Percentiles rank a stretch among this genome's conserved stretches.
Evolutionary conservation across 2,329 filamentous ascomycete genomes (phyloP).

Genomic region (Apiospora pterosperma): DNA sequence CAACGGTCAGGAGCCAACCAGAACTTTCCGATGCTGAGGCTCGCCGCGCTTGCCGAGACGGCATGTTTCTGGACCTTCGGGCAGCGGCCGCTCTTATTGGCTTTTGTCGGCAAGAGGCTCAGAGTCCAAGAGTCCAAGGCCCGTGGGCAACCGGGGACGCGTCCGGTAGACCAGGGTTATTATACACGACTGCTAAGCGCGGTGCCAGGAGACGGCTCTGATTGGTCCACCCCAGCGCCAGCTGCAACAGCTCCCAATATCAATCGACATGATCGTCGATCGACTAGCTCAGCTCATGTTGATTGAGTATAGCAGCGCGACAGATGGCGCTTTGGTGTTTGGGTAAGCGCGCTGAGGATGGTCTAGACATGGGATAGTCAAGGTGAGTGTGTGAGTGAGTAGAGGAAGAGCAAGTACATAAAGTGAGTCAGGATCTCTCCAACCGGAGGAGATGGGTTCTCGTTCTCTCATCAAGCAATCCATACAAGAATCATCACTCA

Average conservation of each 20-base stretch:
- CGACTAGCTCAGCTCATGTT: not conserved
- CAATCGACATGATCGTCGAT: not conserved
- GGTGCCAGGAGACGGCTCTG: not conserved
- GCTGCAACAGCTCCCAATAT: not conserved
- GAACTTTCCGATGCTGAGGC: slow-evolving; percentile 16
- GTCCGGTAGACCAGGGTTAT: not conserved
- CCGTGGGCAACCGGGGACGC: not conserved
- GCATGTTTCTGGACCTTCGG: slow-evolving; percentile 9
- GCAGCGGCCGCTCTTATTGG: slow-evolving; percentile 7
- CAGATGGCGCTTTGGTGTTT: not conserved
- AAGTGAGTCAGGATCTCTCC: not conserved
- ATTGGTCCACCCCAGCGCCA: slow-evolving; percentile 1
- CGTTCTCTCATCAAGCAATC: slow-evolving; percentile 14
- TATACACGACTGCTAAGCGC: not conserved
- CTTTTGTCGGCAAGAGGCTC: slow-evolving; percentile 2
- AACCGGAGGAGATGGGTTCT: not conserved
- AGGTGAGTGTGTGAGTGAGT: not conserved
- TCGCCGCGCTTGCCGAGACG: slow-evolving; percentile 17
- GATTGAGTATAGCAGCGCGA: slow-evolving; percentile 12
- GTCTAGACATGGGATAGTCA: not conserved
- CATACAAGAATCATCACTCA: slow-evolving; percentile 14
- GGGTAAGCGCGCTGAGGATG: not conserved
- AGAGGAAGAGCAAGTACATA: slow-evolving; percentile 16
- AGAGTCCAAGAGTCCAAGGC: no score
- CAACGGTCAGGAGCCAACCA: slow-evolving; percentile 22